Conservation (phyloP, 2,329 filamentous ascomycete species). For the Aspergillus proliferans region DNA sequence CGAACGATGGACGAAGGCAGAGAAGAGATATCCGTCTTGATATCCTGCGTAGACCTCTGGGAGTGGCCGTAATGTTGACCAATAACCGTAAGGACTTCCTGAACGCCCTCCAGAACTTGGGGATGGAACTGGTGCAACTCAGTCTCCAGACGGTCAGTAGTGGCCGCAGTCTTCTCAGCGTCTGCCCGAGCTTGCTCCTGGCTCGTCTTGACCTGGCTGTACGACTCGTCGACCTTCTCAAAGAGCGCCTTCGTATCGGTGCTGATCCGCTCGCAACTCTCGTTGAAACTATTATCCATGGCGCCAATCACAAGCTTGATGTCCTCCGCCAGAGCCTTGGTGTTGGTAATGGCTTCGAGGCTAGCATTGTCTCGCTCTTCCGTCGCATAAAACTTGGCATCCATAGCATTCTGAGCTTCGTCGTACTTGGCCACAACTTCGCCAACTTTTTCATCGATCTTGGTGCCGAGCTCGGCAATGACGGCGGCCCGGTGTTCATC, state of each 20-base stretch:
- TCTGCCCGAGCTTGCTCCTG: slow-evolving; percentile 79
- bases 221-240: slow-evolving; percentile 71
- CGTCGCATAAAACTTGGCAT: slow-evolving; percentile 65
- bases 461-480: slow-evolving; percentile 48
- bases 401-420: slow-evolving; percentile 67
- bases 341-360: slow-evolving; percentile 65
- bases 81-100: slow-evolving; percentile 76
- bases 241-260: slow-evolving; percentile 85
- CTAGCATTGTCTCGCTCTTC: slow-evolving; percentile 69
- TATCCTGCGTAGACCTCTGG: slow-evolving; percentile 59
- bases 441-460: slow-evolving; percentile 70
- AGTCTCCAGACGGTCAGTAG: slow-evolving; percentile 69
- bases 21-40: slow-evolving; percentile 50
- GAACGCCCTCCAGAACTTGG: slow-evolving; percentile 77
- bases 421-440: slow-evolving; percentile 84
- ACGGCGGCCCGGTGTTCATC: slow-evolving; percentile 53
- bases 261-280: slow-evolving; percentile 78
- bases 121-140: slow-evolving; percentile 79
- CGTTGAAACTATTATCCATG: slow-evolving; percentile 71
- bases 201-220: slow-evolving; percentile 66
- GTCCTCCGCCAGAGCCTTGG: slow-evolving; percentile 78
- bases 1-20: slow-evolving; percentile 49
- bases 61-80: slow-evolving; percentile 85
- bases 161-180: slow-evolving; percentile 65
- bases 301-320: slow-evolving; percentile 80